These are phyloP conservation scores for Fusarium sp. DNA, from an alignment of 2,329 filamentous ascomycete species.

Conservation along the genomic window DNA sequence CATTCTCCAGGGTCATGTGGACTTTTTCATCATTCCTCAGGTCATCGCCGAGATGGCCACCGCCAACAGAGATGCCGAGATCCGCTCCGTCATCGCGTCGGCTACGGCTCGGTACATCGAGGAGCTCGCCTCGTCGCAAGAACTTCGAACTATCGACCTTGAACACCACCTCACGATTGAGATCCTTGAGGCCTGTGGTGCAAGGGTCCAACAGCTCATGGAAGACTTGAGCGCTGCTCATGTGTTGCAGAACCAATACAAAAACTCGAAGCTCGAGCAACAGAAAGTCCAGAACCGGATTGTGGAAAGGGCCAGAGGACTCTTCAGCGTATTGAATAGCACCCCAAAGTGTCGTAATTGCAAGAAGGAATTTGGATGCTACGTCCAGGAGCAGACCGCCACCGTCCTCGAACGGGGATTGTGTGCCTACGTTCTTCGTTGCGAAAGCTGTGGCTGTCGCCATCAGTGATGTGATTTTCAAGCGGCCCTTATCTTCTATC, in stretches of 20 bases:
- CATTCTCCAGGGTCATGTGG: rapidly evolving
- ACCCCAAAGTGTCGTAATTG: background rate
- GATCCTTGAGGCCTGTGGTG: background rate
- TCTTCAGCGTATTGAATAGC: background rate
- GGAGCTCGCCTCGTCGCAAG: background rate
- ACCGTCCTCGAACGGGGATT: rapidly evolving
- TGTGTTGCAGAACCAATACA: too few relatives aligned
- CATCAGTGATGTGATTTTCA: background rate
- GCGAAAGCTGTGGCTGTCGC: background rate
- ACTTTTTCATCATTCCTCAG: rapidly evolving
- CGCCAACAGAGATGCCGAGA: background rate
- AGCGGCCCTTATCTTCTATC: rapidly evolving
- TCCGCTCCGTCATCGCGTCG: background rate
- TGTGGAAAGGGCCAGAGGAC: too few relatives aligned
- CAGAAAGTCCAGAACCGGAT: too few relatives aligned
- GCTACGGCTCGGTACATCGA: background rate
- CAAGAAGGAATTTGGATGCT: rapidly evolving
- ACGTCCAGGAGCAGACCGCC: background rate
- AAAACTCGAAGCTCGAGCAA: too few relatives aligned
- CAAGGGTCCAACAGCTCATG: rapidly evolving
- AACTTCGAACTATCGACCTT: background rate
- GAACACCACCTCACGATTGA: background rate
- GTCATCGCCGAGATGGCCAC: background rate
- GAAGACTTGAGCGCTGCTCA: too few relatives aligned
- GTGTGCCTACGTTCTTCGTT: background rate